These are phyloP conservation scores for Inonotus hispidus DNA, from an alignment of 1,284 basidiomycete species.

Conservation along the genomic window DNA sequence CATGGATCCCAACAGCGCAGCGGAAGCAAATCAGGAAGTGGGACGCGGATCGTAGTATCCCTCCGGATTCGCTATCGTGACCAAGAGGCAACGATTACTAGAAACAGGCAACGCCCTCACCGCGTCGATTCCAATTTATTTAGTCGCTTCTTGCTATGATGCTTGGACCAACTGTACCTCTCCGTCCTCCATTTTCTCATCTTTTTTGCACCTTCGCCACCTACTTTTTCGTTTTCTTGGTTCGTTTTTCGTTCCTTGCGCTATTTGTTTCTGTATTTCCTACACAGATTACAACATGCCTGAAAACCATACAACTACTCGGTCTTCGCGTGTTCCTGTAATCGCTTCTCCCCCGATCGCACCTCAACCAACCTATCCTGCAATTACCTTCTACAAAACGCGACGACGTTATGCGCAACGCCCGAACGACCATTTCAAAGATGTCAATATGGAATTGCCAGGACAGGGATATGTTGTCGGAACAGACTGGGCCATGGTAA, in stretches of 20 bases:
- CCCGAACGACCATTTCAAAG: background rate
- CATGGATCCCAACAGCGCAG: no score
- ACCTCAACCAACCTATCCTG: background rate
- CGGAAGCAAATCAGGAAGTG: background rate
- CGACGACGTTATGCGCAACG: background rate
- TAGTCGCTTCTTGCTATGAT: background rate
- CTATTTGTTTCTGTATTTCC: background rate
- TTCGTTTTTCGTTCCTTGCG: background rate
- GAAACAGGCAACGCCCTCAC: slow-evolving; percentile 7
- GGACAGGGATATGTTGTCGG: background rate
- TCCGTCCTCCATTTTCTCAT: background rate
- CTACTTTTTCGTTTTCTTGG: background rate
- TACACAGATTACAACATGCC: background rate
- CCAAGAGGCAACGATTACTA: background rate
- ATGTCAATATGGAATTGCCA: background rate
- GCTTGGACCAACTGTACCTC: background rate
- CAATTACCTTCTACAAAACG: background rate
- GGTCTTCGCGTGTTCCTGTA: background rate
- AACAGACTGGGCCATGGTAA: slow-evolving; percentile 4
- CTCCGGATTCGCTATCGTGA: background rate
- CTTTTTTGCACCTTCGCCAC: background rate
- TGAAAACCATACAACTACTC: background rate
- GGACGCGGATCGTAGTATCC: background rate
- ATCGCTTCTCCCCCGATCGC: background rate
- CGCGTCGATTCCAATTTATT: background rate